Evolutionary conservation across 331 rosid genomes (phyloP).

Genomic region (Cydonia oblonga): DNA sequence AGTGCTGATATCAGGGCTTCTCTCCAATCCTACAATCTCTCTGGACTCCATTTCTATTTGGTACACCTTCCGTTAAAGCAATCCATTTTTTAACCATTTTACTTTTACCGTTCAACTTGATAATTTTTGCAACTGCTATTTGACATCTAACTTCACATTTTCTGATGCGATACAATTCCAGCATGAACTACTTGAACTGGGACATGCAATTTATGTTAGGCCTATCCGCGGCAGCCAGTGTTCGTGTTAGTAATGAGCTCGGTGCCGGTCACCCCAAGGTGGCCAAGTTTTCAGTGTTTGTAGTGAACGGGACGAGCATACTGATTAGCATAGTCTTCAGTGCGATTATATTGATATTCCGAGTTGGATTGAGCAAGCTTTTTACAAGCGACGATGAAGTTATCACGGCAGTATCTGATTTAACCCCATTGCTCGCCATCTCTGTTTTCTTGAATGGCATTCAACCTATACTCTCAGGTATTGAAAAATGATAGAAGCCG

Average conservation of each 20-base stretch:
- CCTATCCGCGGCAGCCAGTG: constrained; percentile 53
- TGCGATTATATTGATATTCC: constrained; percentile 32
- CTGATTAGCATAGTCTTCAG: constrained; percentile 43
- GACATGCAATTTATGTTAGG: constrained; percentile 67
- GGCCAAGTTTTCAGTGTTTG: constrained; percentile 53
- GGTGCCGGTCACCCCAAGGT: constrained; percentile 65
- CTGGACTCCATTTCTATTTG: constrained; percentile 65
- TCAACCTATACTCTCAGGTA: constrained; percentile 76
- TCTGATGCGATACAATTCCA: constrained; percentile 13
- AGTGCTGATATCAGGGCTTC: constrained; percentile 62
- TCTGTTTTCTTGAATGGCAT: constrained; percentile 69
- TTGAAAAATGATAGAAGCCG: background rate
- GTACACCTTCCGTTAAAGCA: constrained; percentile 16
- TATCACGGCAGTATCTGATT: constrained; percentile 32
- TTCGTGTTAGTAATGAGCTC: constrained; percentile 67
- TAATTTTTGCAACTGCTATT: background rate
- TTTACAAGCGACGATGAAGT: constrained; percentile 38
- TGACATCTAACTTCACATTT: background rate
- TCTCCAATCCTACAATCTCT: constrained; percentile 49
- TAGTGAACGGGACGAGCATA: constrained; percentile 53
- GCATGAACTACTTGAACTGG: constrained; percentile 56
- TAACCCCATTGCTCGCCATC: constrained; percentile 60
- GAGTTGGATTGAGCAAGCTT: constrained; percentile 41
- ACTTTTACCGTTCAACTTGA: too few relatives aligned
- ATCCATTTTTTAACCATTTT: background rate